Conservation (phyloP, 176 grass and related monocot genomes). For the Phragmites australis region DNA sequence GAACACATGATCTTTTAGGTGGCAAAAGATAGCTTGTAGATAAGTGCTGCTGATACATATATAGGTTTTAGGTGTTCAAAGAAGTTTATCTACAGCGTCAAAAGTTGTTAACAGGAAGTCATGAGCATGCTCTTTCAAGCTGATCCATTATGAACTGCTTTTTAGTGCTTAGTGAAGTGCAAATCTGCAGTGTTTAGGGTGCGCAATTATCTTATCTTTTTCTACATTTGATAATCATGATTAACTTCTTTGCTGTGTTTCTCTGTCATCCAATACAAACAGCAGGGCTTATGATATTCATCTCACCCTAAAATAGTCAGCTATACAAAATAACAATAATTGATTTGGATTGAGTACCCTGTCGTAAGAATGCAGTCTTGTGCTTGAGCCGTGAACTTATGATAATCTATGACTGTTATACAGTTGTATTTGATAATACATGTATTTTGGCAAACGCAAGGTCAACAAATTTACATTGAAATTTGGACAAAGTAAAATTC, state of each 20-base stretch:
- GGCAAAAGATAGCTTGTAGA: neutral
- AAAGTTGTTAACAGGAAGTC: neutral
- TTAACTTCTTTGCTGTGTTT: neutral
- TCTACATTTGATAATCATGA: neutral
- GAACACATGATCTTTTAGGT: neutral
- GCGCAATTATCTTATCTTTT: neutral
- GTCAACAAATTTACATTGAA: neutral
- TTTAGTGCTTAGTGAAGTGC: neutral
- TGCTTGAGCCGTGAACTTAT: neutral
- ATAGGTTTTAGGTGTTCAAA: neutral
- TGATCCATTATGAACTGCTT: neutral
- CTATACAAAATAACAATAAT: neutral
- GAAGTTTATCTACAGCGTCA: neutral
- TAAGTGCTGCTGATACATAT: neutral
- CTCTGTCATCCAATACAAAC: neutral
- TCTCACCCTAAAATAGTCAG: neutral
- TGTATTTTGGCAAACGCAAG: neutral
- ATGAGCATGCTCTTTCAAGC: neutral
- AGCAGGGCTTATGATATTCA: neutral
- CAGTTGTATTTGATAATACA: neutral
- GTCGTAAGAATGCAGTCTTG: neutral
- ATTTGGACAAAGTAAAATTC: neutral
- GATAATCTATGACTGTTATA: neutral
- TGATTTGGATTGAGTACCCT: constrained; percentile 12
- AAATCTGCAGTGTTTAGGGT: neutral